Evolutionary conservation across 352 stramenopile genomes (phyloP), one percentile per base, ranked within the genome.

Genomic region (Saprolegnia parasitica): DNA sequence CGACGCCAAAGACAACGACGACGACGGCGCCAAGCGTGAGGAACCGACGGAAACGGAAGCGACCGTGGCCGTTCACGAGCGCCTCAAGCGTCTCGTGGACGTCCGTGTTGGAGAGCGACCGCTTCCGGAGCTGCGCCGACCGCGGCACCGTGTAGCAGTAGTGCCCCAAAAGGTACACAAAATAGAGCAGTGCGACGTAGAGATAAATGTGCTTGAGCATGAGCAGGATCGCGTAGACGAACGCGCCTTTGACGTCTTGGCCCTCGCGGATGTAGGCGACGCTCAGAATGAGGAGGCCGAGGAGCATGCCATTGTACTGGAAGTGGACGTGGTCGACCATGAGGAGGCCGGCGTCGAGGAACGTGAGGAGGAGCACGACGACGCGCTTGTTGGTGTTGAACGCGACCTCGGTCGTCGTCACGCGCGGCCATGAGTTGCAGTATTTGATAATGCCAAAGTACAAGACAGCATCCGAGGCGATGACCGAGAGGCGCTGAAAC

Each of bases 241-340:
- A 76, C 0, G 90, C 96, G 6, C 87, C 93, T n/a, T 87, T 80
- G 16, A 98, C 70, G 52, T 97, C 86, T 67, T 91, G 78, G 61
- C 90, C 77, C 67, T 90, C 72, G 40, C 83, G 74, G 61, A 95
- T 82, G 67, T 90, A 89, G 47, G 85, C 87, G 35, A 97, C 75
- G 6, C 92, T 98, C 49, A 97, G 77, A 40, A 98, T 85, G 39
- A 99, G 78, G 68, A 99, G 74, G 0, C 96, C 96, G 8, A 99
- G 79, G 20, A 99, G 76, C 83, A 99, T 95, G 16, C 96, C 96
- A 75, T 99, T 99, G 85, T 99, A 99, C 77, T 99, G 97, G 82
- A 99, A 99, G 78, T 99, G 97, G 46, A 99, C 95, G 81, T 99
- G 96, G 81, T 99, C 97, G 40, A 99, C 84, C 72, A 97, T 91